Evolutionary conservation across 768 basidiomycete genomes (phyloP).

Genomic region (Grammothele lineata): DNA sequence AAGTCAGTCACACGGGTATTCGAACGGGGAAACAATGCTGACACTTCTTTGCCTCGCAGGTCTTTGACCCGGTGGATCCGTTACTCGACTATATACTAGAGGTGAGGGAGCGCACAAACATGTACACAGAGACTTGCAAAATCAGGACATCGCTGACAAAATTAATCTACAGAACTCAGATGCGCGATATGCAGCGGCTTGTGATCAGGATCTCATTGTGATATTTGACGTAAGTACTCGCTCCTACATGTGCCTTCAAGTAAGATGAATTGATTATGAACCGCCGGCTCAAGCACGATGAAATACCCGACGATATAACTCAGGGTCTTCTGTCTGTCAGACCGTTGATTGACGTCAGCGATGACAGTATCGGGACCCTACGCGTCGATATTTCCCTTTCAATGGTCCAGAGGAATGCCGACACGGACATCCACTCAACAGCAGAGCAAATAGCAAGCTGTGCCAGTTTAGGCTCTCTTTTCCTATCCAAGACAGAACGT

Average conservation of each 20-base stretch:
- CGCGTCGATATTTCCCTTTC: background rate
- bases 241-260: background rate
- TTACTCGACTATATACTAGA: slow-evolving; percentile 14
- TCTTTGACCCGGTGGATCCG: slow-evolving; percentile 9
- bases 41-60: no score
- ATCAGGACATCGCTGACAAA: background rate
- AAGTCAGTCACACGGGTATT: no score
- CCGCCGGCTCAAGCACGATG: background rate
- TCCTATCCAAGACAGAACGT: no score
- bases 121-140: no score
- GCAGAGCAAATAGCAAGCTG: no score
- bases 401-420: no score
- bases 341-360: slow-evolving; percentile 11
- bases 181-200: slow-evolving; percentile 9
- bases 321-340: background rate
- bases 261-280: no score
- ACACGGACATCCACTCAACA: no score
- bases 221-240: slow-evolving; percentile 3
- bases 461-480: no score
- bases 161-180: slow-evolving; percentile 6
- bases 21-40: no score
- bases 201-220: slow-evolving; percentile 3
- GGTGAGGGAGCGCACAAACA: background rate
- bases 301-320: slow-evolving; percentile 3
- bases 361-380: slow-evolving; percentile 3